Conservation (phyloP, 768 basidiomycete genomes). For the Russula dissimulans region DNA sequence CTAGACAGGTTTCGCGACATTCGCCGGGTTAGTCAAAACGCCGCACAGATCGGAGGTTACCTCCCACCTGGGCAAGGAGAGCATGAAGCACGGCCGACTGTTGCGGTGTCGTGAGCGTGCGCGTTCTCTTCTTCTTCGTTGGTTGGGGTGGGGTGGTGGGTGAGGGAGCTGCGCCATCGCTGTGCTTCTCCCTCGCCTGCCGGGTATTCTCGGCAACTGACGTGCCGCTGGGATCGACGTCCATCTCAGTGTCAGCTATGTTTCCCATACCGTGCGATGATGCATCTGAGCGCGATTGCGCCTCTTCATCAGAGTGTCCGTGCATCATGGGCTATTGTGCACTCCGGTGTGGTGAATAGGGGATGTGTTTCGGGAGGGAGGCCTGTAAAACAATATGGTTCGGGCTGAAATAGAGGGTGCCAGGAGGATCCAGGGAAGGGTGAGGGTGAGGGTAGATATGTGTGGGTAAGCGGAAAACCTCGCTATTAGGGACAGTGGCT, state of each 20-base stretch:
- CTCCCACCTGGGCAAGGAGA: slow-evolving; percentile 69
- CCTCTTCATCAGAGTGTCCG: slow-evolving; percentile 13
- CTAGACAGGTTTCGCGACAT: slow-evolving; percentile 29
- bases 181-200: slow-evolving; percentile 6
- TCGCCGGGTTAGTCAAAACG: background rate
- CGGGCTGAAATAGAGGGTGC: background rate
- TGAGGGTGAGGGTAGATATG: slow-evolving; percentile 2
- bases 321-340: slow-evolving; percentile 3
- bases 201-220: slow-evolving; percentile 29
- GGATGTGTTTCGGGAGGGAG: background rate
- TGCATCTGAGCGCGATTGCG: slow-evolving; percentile 13
- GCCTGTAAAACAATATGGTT: background rate
- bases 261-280: slow-evolving; percentile 27
- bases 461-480: background rate
- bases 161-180: slow-evolving; percentile 20
- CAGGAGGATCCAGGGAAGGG: background rate
- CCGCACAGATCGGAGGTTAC: slow-evolving; percentile 11
- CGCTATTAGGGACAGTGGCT: slow-evolving; percentile 12
- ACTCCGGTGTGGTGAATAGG: background rate
- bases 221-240: slow-evolving; percentile 34
- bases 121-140: slow-evolving; percentile 71
- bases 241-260: slow-evolving; percentile 52
- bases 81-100: slow-evolving; percentile 84
- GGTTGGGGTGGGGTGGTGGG: slow-evolving; percentile 29
- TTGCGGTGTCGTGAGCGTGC: slow-evolving; percentile 79